Percentiles rank a stretch among this genome's conserved stretches.
Evolutionary conservation across 2,329 filamentous ascomycete genomes (phyloP).

Genomic region (Aspergillus sp.): DNA sequence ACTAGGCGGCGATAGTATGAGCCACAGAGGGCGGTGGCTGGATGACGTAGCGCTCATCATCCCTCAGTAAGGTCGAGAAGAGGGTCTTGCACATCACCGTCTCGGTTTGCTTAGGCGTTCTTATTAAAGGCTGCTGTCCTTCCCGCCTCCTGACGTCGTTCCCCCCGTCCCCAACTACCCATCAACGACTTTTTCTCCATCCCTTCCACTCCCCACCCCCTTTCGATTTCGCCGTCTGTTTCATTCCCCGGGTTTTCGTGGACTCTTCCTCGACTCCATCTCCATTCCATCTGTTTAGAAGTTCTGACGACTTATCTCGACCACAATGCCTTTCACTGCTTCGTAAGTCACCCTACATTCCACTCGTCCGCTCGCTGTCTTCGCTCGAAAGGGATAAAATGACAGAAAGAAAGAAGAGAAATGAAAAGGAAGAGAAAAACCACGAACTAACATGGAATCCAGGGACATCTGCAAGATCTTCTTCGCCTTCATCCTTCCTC

Average conservation of each 20-base stretch:
- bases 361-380: neutral
- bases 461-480: conserved; percentile 80
- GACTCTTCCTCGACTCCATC: too few relatives aligned
- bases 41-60: conserved; percentile 14
- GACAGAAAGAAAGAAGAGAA: neutral
- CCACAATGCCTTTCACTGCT: conserved; percentile 49
- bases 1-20: conserved; percentile 3
- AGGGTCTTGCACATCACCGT: neutral
- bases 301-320: conserved; percentile 1
- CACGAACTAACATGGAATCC: conserved; percentile 2
- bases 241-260: neutral
- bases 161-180: neutral
- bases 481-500: conserved; percentile 84
- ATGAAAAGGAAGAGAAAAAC: neutral
- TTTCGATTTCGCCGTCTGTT: neutral
- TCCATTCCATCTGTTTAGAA: neutral
- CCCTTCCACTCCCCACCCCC: neutral
- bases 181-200: neutral
- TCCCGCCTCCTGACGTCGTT: conserved; percentile 1
- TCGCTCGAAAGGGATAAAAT: neutral
- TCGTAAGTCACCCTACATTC: conserved; percentile 35
- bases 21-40: conserved; percentile 14
- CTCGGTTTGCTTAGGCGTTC: neutral
- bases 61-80: neutral
- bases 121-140: neutral